Evolutionary conservation across 768 basidiomycete species (phyloP), one percentile per base, ranked within the genome.

Genomic region (Fomitopsis pulvina): DNA sequence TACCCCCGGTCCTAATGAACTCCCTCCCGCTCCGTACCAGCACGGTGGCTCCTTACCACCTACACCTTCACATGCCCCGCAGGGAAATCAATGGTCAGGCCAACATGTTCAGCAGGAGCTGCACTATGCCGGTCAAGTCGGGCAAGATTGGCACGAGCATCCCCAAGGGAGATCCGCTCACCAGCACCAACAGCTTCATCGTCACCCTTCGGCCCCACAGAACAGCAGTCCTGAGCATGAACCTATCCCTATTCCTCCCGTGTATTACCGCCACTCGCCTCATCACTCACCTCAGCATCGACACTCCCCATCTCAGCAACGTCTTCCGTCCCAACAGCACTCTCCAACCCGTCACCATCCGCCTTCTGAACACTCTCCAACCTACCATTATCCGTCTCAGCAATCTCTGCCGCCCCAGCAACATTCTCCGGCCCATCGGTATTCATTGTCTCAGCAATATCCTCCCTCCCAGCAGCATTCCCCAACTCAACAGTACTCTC

Each of bases 11-110:
- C 75, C 77, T 1, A 56, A 79, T 54, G 83, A 87, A 57, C 41
- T 83, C 12, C 85, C 86, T 25, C 70, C 80, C 41, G 76, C 83
- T 51, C 86, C 85, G 16, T 72, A 73, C 30, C 58, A 71, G n/a
- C 71, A 65, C 11, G 56, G 61, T 28, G 62, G 60, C 10, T 62
- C 62, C 2, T 52, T 58, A 14, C 62, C 59, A 26, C 57, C 60
- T 3, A 54, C 65, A 14, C 57, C 60, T 37, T 40, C 42, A n/a
- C 48, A 47, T 7, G 45, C 46, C 12, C 29, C 27, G 12, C 52
- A 41, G 16, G 44, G 25, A 14, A 30, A 47, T 20, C 49, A 53
- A 29, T 50, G 39, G 6, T 22, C 48, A 12, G 39, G 32, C 9
- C 46, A 45, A 14, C 43, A 46, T 12, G 32, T 10, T 14, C 37